Conservation (phyloP, 139 green algal genomes). For the Haematococcus lacustris region DNA sequence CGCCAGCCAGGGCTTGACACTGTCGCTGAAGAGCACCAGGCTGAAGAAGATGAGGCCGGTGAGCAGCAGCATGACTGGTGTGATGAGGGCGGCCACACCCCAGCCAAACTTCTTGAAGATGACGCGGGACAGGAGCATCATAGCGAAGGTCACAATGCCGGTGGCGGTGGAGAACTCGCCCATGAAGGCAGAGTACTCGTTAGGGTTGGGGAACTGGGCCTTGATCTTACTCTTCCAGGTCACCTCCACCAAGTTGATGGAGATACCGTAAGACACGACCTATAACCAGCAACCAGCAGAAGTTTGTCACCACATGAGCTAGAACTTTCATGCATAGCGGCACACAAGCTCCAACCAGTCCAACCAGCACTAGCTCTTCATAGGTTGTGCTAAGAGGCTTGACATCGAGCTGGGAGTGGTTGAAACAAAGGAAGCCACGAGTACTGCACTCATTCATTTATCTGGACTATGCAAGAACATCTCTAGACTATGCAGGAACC, state of each 20-base stretch:
- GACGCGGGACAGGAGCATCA: slow-evolving; percentile 92
- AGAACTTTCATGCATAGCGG: no score
- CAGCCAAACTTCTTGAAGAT: slow-evolving; percentile 97
- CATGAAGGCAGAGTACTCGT: slow-evolving; percentile 61
- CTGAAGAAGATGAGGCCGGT: slow-evolving; percentile 93
- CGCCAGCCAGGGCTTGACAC: slow-evolving; percentile 72
- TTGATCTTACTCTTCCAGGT: slow-evolving; percentile 99
- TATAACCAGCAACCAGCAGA: no score
- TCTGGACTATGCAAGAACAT: no score
- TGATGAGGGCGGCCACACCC: slow-evolving; percentile 93
- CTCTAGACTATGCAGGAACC: no score
- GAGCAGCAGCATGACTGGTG: slow-evolving; percentile 90
- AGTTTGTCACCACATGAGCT: no score
- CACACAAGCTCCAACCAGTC: no score
- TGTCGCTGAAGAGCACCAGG: slow-evolving; percentile 79
- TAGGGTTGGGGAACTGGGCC: slow-evolving; percentile 95
- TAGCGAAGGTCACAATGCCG: slow-evolving; percentile 89
- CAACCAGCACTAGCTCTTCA: no score
- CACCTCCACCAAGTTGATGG: slow-evolving; percentile 99
- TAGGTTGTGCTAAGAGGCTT: no score
- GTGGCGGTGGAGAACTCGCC: slow-evolving; percentile 78
- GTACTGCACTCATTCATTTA: no score
- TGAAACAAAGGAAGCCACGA: no score
- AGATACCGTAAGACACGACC: slow-evolving; percentile 95
- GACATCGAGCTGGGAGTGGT: no score